Conservation (phyloP, 2,329 filamentous ascomycete species). For the Akanthomyces lecanii region DNA sequence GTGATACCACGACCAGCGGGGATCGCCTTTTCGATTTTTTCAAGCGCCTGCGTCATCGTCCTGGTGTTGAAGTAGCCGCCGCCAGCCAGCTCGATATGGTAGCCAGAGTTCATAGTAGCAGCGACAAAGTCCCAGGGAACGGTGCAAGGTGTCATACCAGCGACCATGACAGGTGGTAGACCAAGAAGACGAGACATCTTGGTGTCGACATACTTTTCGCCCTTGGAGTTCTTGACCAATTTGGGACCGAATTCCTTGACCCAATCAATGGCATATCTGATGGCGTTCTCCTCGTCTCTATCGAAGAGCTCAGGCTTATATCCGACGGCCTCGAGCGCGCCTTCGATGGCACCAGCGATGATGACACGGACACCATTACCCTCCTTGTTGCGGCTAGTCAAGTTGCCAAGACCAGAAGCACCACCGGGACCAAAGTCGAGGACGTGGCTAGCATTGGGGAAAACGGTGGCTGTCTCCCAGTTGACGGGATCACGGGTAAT, state of each 20-base stretch:
- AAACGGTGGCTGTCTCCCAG: conserved; percentile 93
- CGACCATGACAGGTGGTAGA: conserved; percentile 81
- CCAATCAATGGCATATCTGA: conserved; percentile 96
- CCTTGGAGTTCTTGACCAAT: conserved; percentile 81
- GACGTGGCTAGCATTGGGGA: conserved; percentile 87
- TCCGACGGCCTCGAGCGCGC: conserved; percentile 83
- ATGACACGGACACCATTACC: conserved; percentile 96
- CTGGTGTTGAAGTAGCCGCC: conserved; percentile 84
- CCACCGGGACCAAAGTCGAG: conserved; percentile 96
- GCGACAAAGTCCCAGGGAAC: conserved; percentile 90
- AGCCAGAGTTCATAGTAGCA: conserved; percentile 91
- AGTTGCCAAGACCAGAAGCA: conserved; percentile 89
- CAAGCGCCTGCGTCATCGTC: conserved; percentile 76
- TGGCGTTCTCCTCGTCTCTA: conserved; percentile 87
- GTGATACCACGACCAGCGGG: conserved; percentile 83
- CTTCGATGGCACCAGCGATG: conserved; percentile 87
- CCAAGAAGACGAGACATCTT: conserved; percentile 89
- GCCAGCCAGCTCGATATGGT: conserved; percentile 85
- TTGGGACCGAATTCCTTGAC: conserved; percentile 95
- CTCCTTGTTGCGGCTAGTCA: conserved; percentile 99
- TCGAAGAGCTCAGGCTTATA: conserved; percentile 99
- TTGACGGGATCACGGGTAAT: conserved; percentile 93
- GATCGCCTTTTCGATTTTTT: conserved; percentile 79
- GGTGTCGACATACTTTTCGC: conserved; percentile 89
- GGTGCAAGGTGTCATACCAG: conserved; percentile 89